A percentile compares a stretch with the other conserved stretches of the same genome.
Conservation (phyloP, 192 early-diverging fungal genomes). For the Mortierella claussenii region DNA sequence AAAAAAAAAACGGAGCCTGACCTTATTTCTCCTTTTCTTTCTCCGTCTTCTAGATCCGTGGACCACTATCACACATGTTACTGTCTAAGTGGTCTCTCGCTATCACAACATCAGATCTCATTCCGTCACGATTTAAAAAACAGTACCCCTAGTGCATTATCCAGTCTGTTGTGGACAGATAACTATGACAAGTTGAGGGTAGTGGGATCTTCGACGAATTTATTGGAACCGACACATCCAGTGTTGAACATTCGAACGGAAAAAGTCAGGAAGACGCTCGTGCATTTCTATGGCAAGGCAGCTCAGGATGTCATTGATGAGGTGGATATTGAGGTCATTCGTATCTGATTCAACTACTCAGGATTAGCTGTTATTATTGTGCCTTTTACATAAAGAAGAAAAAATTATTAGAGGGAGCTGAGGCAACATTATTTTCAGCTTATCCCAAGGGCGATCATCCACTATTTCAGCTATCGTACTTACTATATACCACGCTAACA, state of each 20-base stretch:
- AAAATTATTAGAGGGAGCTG: too few species aligned
- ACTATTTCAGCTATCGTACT: too few species aligned
- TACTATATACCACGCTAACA: too few species aligned
- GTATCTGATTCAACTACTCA: too few species aligned
- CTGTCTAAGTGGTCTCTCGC: constrained; percentile 85
- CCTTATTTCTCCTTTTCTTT: background rate
- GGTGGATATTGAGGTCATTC: constrained; percentile 41
- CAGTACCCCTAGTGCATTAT: constrained; percentile 44
- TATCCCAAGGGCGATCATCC: too few species aligned
- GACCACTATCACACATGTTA: constrained; percentile 98
- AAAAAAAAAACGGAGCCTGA: background rate
- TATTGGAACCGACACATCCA: constrained; percentile 75
- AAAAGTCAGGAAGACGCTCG: constrained; percentile 56
- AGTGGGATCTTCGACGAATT: constrained; percentile 62
- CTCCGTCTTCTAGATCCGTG: constrained; percentile 55
- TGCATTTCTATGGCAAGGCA: constrained; percentile 59
- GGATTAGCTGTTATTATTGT: too few species aligned
- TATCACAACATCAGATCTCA: constrained; percentile 78
- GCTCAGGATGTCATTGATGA: constrained; percentile 46
- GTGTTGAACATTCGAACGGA: constrained; percentile 73
- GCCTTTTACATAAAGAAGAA: background rate
- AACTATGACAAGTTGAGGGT: constrained; percentile 38
- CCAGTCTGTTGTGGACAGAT: constrained; percentile 55
- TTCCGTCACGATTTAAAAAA: constrained; percentile 45
- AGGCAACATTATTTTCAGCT: too few species aligned